Evolutionary conservation across 495 filamentous ascomycete species (phyloP).

Genomic region (Penicillium ucsense): DNA sequence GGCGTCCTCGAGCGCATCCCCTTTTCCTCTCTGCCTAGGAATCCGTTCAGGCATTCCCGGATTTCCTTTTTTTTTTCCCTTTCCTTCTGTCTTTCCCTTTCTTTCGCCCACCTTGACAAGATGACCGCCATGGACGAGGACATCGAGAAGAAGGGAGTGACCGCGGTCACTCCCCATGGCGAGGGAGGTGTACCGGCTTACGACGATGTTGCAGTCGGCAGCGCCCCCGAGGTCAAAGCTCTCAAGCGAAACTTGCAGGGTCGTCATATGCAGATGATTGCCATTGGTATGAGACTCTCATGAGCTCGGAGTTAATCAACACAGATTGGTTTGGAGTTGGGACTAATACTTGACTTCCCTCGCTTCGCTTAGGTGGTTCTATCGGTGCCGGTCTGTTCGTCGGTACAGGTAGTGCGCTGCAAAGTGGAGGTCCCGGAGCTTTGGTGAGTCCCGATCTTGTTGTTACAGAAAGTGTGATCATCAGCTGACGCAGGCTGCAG

Average conservation of each 20-base stretch:
- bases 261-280: conserved; percentile 70
- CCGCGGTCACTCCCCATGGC: conserved; percentile 2
- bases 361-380: conserved; percentile 28
- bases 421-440: conserved; percentile 31
- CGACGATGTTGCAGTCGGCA: conserved; percentile 1
- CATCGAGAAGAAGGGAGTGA: conserved; percentile 9
- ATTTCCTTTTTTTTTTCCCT: background rate
- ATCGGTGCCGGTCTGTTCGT: conserved; percentile 48
- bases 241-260: conserved; percentile 36
- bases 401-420: conserved; percentile 35
- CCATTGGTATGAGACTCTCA: conserved; percentile 41
- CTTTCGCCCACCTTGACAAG: background rate
- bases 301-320: background rate
- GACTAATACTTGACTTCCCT: too few species aligned
- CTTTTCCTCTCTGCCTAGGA: background rate
- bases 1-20: background rate
- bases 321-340: background rate
- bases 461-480: too few species aligned
- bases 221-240: conserved; percentile 33
- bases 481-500: conserved; percentile 1
- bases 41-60: background rate
- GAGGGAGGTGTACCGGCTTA: conserved; percentile 1
- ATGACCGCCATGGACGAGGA: conserved; percentile 13
- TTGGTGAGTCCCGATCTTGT: conserved; percentile 8
- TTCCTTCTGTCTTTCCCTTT: too few species aligned